These are phyloP conservation scores for Debaryomycetaceae sp. DNA, from an alignment of 1,139 yeast species.

Conservation along the genomic window DNA sequence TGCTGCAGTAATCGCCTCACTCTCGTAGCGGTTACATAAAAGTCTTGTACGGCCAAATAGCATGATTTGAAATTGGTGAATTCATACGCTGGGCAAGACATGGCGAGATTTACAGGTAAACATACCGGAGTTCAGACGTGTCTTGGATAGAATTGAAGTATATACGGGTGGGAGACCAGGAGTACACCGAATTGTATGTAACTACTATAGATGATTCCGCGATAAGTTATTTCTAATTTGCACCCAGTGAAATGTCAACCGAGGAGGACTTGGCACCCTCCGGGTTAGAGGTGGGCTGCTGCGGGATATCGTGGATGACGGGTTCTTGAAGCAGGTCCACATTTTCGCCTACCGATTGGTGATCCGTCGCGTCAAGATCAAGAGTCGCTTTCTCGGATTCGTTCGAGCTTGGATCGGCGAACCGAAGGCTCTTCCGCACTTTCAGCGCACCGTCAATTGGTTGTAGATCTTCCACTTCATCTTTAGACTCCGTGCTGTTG, in stretches of 20 bases:
- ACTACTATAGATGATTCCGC: background rate
- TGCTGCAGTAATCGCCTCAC: no score
- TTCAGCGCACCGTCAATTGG: slow-evolving; percentile 7
- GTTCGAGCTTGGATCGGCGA: slow-evolving; percentile 24
- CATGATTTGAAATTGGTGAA: no score
- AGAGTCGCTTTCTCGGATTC: background rate
- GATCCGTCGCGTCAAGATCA: background rate
- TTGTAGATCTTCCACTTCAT: slow-evolving; percentile 7
- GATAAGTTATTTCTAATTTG: background rate
- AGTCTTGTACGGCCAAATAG: no score
- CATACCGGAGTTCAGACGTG: no score
- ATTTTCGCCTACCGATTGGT: background rate
- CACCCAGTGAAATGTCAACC: background rate
- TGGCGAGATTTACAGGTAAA: no score
- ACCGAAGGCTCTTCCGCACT: slow-evolving; percentile 37
- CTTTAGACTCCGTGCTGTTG: slow-evolving; percentile 8
- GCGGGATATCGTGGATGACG: background rate
- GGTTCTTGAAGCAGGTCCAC: background rate
- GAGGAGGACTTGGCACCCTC: background rate
- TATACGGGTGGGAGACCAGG: background rate
- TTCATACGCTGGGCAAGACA: no score
- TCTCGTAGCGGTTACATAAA: no score
- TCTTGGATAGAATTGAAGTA: no score
- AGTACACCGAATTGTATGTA: background rate
- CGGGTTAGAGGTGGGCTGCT: background rate